These are phyloP conservation scores for Cucurbita maxima DNA, from an alignment of 306 rosid genomes.

Conservation along the genomic window DNA sequence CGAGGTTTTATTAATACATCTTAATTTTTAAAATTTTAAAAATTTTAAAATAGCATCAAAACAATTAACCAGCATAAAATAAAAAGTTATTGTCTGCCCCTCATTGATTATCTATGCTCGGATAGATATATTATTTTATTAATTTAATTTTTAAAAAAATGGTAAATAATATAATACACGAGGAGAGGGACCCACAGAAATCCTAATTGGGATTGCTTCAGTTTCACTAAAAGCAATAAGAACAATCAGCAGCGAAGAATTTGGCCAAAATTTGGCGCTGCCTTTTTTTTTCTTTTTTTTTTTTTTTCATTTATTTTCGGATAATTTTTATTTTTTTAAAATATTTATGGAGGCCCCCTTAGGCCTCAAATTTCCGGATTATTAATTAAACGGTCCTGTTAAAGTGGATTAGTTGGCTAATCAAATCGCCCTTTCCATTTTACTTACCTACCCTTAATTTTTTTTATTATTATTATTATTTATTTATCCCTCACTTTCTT, in stretches of 20 bases:
- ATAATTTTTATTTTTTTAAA: too few relatives aligned
- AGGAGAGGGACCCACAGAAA: neutral
- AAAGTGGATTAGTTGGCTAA: constrained; percentile 1
- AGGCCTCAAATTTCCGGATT: neutral
- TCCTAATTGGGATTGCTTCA: neutral
- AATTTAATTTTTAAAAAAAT: too few relatives aligned
- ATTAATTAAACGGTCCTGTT: neutral
- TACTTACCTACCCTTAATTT: neutral
- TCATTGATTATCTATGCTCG: too few relatives aligned
- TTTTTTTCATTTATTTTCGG: too few relatives aligned
- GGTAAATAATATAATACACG: neutral
- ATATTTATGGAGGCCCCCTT: neutral
- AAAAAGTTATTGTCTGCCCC: too few relatives aligned
- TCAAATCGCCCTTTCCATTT: constrained; percentile 3
- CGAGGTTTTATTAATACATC: too few relatives aligned
- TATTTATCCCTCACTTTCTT: neutral
- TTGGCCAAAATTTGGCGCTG: neutral
- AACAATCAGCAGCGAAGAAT: neutral
- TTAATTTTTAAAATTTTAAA: too few relatives aligned
- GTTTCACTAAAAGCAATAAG: neutral
- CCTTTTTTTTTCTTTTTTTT: neutral
- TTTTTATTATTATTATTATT: too few relatives aligned
- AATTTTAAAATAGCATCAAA: too few relatives aligned
- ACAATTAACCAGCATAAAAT: too few relatives aligned
- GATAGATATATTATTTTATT: too few relatives aligned